Conservation (phyloP, 768 basidiomycete genomes). For the Psilocybe cyanescens region DNA sequence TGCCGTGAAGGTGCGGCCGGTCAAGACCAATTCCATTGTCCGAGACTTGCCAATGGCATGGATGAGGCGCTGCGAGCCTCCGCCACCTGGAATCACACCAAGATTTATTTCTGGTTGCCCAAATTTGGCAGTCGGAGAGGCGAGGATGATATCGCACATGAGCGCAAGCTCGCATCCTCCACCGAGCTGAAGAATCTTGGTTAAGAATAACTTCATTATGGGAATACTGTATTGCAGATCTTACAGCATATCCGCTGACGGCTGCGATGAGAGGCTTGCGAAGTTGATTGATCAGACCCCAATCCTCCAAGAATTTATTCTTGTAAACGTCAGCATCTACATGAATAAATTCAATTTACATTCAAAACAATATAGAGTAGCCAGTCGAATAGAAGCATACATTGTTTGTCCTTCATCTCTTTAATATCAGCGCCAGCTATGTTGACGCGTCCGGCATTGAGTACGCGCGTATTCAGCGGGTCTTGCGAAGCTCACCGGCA, state of each 20-base stretch:
- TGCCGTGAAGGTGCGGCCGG: slow-evolving; percentile 82
- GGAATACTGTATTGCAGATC: slow-evolving; percentile 25
- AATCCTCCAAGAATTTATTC: slow-evolving; percentile 83
- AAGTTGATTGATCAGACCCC: slow-evolving; percentile 72
- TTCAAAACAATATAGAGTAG: not conserved
- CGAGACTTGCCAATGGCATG: slow-evolving; percentile 88
- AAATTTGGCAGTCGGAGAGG: slow-evolving; percentile 87
- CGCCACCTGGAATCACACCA: slow-evolving; percentile 93
- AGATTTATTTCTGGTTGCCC: slow-evolving; percentile 97
- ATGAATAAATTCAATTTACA: not conserved
- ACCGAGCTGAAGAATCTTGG: slow-evolving; percentile 65
- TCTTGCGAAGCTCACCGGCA: slow-evolving; percentile 66
- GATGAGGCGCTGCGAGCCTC: slow-evolving; percentile 91
- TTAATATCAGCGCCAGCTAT: slow-evolving; percentile 97
- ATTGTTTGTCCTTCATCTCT: slow-evolving; percentile 97
- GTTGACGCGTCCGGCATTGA: not conserved
- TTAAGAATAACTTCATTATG: not conserved
- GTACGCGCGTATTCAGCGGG: not conserved
- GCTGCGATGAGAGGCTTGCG: slow-evolving; percentile 96
- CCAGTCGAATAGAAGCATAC: slow-evolving; percentile 44
- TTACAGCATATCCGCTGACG: slow-evolving; percentile 90
- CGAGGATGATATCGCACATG: slow-evolving; percentile 95
- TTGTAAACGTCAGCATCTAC: slow-evolving; percentile 87
- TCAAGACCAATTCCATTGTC: slow-evolving; percentile 93
- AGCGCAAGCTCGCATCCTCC: slow-evolving; percentile 97